These are phyloP conservation scores for Lichtheimia ramosa DNA, from an alignment of 371 early-diverging fungal species.

Conservation along the genomic window DNA sequence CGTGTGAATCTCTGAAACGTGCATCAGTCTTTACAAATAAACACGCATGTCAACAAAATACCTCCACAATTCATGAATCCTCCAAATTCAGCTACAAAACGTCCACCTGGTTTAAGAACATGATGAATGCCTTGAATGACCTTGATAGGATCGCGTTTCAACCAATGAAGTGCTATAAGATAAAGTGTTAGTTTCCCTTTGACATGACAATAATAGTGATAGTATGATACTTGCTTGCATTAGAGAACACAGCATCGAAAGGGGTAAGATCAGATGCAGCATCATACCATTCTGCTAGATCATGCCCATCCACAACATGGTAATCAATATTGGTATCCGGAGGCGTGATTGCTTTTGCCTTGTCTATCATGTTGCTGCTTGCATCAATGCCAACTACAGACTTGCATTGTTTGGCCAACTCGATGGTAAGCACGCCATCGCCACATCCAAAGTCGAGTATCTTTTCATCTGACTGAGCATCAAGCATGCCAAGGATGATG, in stretches of 20 bases:
- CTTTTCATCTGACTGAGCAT: conserved; percentile 46
- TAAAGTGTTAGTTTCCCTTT: conserved; percentile 1
- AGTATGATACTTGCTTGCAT: conserved; percentile 48
- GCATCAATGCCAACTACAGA: conserved; percentile 65
- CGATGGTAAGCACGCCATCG: conserved; percentile 61
- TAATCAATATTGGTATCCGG: conserved; percentile 25
- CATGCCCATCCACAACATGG: conserved; percentile 58
- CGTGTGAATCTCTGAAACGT: conserved; percentile 43
- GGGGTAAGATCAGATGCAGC: conserved; percentile 16
- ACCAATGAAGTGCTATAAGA: conserved; percentile 67
- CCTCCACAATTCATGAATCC: conserved; percentile 56
- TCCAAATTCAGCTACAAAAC: conserved; percentile 68
- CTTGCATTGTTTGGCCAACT: conserved; percentile 44
- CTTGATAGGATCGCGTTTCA: conserved; percentile 61
- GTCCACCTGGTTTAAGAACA: conserved; percentile 56
- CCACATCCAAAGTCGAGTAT: conserved; percentile 78
- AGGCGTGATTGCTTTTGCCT: conserved; percentile 34
- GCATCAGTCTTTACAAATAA: no score
- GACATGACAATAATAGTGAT: no score
- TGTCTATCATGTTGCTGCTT: conserved; percentile 60
- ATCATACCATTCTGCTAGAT: conserved; percentile 44
- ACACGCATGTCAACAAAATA: not conserved
- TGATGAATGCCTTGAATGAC: conserved; percentile 60
- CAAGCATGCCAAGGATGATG: conserved; percentile 49
- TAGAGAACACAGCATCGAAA: conserved; percentile 67